Conservation (phyloP, 768 basidiomycete genomes). For the Podaxis sp. region DNA sequence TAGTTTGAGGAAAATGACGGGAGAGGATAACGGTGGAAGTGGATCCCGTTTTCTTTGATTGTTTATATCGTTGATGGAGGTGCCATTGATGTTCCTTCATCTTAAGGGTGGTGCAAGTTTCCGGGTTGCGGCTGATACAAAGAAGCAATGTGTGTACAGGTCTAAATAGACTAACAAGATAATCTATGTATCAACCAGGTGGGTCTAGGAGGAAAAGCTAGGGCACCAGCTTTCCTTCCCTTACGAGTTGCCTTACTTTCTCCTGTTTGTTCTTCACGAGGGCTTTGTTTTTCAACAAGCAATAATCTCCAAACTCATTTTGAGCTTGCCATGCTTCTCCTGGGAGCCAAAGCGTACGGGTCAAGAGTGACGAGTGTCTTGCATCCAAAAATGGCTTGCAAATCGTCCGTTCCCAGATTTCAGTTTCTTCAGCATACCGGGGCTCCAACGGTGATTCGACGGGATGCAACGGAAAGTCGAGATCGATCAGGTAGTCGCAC, state of each 20-base stretch:
- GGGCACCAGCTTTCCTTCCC: slow-evolving; percentile 7
- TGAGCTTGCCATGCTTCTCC: slow-evolving; percentile 61
- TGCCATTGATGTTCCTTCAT: not conserved
- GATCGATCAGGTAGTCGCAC: slow-evolving; percentile 91
- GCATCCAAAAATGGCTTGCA: slow-evolving; percentile 88
- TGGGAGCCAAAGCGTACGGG: slow-evolving; percentile 82
- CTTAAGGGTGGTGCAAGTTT: not conserved
- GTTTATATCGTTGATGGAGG: slow-evolving; percentile 7
- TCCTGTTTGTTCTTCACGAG: slow-evolving; percentile 37
- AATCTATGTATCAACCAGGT: not conserved
- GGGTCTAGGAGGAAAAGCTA: not conserved
- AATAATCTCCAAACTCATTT: slow-evolving; percentile 90
- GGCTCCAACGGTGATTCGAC: slow-evolving; percentile 61
- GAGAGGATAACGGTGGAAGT: slow-evolving; percentile 41
- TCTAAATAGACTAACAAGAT: not conserved
- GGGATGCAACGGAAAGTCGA: slow-evolving; percentile 79
- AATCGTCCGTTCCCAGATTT: slow-evolving; percentile 77
- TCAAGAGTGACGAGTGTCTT: slow-evolving; percentile 65
- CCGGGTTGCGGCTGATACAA: not conserved
- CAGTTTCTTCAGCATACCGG: slow-evolving; percentile 67
- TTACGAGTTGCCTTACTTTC: slow-evolving; percentile 21
- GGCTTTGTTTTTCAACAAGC: slow-evolving; percentile 70
- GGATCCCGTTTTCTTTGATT: slow-evolving; percentile 19
- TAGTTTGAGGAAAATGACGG: slow-evolving; percentile 37
- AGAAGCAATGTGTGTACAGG: not conserved